A percentile compares a stretch with the other conserved stretches of the same genome.
Conservation (phyloP, 2,329 filamentous ascomycete species). For the Didymella lethalis region DNA sequence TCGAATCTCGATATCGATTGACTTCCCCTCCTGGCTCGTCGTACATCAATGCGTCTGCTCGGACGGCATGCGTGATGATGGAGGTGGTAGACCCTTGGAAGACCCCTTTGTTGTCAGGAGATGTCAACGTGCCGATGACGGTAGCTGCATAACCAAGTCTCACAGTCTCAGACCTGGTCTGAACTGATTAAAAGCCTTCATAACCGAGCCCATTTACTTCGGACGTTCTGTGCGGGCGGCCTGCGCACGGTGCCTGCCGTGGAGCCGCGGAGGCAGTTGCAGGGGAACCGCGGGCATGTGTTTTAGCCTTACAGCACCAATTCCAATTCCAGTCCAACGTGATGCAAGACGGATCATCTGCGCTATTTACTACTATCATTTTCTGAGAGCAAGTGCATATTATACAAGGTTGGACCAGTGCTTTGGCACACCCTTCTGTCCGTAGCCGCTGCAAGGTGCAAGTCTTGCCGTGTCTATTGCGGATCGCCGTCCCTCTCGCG, state of each 20-base stretch:
- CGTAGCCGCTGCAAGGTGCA: slow-evolving; percentile 6
- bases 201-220: slow-evolving; percentile 3
- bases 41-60: slow-evolving; percentile 12
- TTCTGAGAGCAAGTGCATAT: slow-evolving; percentile 6
- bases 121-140: not conserved
- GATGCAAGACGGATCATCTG: slow-evolving; percentile 17
- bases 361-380: slow-evolving; percentile 17
- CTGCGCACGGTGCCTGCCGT: slow-evolving; percentile 16
- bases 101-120: slow-evolving; percentile 3
- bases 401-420: not conserved
- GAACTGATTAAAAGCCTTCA: slow-evolving; percentile 2
- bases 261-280: slow-evolving; percentile 10
- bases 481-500: slow-evolving; percentile 13
- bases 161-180: slow-evolving; percentile 9
- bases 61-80: not conserved
- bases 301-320: slow-evolving; percentile 18
- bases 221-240: slow-evolving; percentile 8
- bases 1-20: slow-evolving; percentile 11
- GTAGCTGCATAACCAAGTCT: not conserved
- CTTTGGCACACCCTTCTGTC: slow-evolving; percentile 10
- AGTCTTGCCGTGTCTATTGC: slow-evolving; percentile 2
- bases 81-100: not conserved
- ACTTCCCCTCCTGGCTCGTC: slow-evolving; percentile 15
- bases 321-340: slow-evolving; percentile 11
- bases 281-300: slow-evolving; percentile 2